Base-by-base conservation (phyloP, 331 rosid species). In the Ulmus americana region DNA sequence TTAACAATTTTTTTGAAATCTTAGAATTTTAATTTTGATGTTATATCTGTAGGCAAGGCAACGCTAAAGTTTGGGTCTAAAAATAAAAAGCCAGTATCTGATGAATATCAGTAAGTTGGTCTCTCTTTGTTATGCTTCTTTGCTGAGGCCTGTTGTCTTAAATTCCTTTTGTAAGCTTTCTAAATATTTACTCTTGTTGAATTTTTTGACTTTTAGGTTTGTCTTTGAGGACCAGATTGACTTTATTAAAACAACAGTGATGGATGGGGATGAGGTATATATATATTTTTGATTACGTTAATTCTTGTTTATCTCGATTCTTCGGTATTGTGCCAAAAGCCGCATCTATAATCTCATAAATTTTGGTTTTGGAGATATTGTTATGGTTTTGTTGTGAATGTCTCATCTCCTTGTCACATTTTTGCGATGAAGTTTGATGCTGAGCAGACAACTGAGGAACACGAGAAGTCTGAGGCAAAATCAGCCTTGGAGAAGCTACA, bases 201-300 rank as follows among this genome's bases (percentile, higher is more conserved):
- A 35, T 50, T 55, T 64, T 59, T 79, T 52, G 61, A 54, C 59
- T 52, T 74, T 63, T 67, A 88, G 95, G 82, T 87, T 72, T 74
- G 99, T 90, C 22, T 94, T 90, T 64, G 99, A 94, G 82, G 95
- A 90, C 73, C 99, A 94, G 73, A 94, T 90, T 77, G 95, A 90
- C 42, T 89, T 94, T 80, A 87, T 94, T 76, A 94, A 87, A 79
- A 91, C 83, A 42, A 80, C 97, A 3, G 97, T 87, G 45, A 89
- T 94, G 83, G 95, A 80, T 55, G 97, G 97, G 10, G 99, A 94
- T 67, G 68, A 82, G 80, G 91, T 92, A 84, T 75, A 18, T 28
- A 28, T 28, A 28, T 28, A 28, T 28, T 28, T 28, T 28, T 57
- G 52, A 40, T 42, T 6, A 53, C 61, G 72, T 62, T 62, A 9